Conservation (phyloP, 805 yeast species). For the Wickerhamomyces bovis region DNA sequence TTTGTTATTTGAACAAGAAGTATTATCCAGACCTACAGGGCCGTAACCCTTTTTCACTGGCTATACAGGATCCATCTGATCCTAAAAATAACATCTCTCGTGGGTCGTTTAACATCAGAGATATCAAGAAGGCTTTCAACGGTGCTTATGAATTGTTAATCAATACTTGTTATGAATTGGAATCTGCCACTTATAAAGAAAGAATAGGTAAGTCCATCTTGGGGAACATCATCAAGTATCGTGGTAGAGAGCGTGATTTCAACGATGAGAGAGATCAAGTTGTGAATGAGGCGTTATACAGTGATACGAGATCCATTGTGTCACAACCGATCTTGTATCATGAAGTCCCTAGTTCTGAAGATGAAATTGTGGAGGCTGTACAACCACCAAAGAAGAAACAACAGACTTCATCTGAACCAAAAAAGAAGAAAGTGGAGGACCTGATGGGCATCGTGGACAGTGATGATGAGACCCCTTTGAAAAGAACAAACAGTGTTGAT, state of each 20-base stretch:
- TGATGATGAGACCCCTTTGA: conserved; percentile 13
- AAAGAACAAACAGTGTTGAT: conserved; percentile 12
- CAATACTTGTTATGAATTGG: conserved; percentile 69
- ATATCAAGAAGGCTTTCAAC: conserved; percentile 77
- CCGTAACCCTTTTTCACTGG: conserved; percentile 54
- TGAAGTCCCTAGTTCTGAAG: conserved; percentile 9
- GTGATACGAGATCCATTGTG: conserved; percentile 22
- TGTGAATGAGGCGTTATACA: conserved; percentile 49
- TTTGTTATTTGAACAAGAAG: conserved; percentile 55
- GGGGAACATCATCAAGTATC: conserved; percentile 72
- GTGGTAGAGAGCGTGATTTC: conserved; percentile 71
- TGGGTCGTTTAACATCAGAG: conserved; percentile 75
- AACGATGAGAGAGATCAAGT: conserved; percentile 66
- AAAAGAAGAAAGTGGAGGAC: conserved; percentile 12
- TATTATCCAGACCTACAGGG: conserved; percentile 46
- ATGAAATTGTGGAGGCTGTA: conserved; percentile 6
- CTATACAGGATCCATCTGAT: conserved; percentile 89
- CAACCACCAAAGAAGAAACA: neutral
- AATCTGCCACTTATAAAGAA: conserved; percentile 56
- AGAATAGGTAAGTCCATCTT: conserved; percentile 68
- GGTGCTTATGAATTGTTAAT: conserved; percentile 80
- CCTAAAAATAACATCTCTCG: conserved; percentile 76
- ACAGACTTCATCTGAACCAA: neutral
- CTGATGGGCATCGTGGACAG: conserved; percentile 24
- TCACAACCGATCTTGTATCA: conserved; percentile 1